phyloP scores from a whole-genome alignment of 2,329 filamentous ascomycete genomes.

The Colletotrichum gigasporum region DNA sequence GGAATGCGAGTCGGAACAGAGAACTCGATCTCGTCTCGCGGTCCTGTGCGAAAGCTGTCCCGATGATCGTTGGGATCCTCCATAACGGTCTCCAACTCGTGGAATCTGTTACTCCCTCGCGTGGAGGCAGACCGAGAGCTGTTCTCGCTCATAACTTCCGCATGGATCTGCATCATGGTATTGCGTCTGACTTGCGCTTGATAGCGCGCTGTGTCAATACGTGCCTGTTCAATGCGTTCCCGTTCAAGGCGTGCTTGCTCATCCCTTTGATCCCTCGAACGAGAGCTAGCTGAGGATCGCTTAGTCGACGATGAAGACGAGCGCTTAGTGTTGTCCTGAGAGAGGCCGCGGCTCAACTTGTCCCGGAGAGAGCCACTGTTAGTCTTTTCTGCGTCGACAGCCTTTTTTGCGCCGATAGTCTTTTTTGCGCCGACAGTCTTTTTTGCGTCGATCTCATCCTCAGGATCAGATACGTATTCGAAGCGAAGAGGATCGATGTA shows the following conservation, averaged over 20 bases:
- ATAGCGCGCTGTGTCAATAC: not conserved
- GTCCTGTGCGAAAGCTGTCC: constrained; percentile 1
- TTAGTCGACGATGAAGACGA: not conserved
- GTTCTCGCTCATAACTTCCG: constrained; percentile 17
- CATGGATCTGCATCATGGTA: constrained; percentile 8
- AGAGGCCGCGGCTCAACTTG: constrained; percentile 56
- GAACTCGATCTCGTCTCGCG: constrained; percentile 16
- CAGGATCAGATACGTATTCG: constrained; percentile 22
- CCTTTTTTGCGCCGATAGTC: too few species aligned
- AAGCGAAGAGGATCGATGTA: constrained; percentile 15
- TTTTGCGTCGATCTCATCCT: constrained; percentile 32
- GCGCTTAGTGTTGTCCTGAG: constrained; percentile 49
- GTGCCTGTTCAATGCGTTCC: too few species aligned
- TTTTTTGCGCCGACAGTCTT: constrained; percentile 45
- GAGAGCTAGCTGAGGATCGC: not conserved
- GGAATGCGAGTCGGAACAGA: not conserved
- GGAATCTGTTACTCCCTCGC: constrained; percentile 19
- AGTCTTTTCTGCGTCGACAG: constrained; percentile 36
- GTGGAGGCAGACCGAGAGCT: constrained; percentile 24
- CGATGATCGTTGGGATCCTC: constrained; percentile 9
- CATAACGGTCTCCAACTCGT: constrained; percentile 22
- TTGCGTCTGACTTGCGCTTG: constrained; percentile 10
- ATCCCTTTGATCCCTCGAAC: not conserved
- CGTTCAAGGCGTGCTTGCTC: too few species aligned
- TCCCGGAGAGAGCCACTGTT: constrained; percentile 54